These are phyloP conservation scores for Hypoxylon sp. DNA, from an alignment of 2,329 filamentous ascomycete species.

Conservation along the genomic window DNA sequence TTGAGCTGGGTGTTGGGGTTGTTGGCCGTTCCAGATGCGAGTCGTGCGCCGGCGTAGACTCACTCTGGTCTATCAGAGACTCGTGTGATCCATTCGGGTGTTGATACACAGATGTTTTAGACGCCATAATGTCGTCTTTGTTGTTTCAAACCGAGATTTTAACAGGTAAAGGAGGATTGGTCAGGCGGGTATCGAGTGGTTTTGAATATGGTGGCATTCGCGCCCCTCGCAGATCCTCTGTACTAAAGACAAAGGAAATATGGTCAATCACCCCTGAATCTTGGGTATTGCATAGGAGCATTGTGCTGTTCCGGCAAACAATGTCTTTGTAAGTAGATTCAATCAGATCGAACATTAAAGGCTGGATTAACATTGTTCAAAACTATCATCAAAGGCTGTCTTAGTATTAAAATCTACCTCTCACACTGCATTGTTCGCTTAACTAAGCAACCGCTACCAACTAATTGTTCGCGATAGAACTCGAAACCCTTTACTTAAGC, in stretches of 20 bases:
- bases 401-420: not conserved
- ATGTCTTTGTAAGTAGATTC: not conserved
- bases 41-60: constrained; percentile 44
- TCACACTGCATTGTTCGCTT: constrained; percentile 32
- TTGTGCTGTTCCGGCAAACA: not conserved
- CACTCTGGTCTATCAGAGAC: constrained; percentile 11
- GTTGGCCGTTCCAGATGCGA: constrained; percentile 9
- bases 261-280: not conserved
- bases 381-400: constrained; percentile 7
- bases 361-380: not conserved
- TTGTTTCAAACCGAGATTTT: not conserved
- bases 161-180: not conserved
- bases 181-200: not conserved
- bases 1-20: not conserved
- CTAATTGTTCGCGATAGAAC: not conserved
- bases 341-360: not conserved
- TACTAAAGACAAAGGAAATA: not conserved
- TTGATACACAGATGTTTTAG: constrained; percentile 24
- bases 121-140: constrained; percentile 20
- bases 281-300: constrained; percentile 2
- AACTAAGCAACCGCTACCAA: not conserved
- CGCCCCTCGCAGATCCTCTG: not conserved
- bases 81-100: constrained; percentile 7
- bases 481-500: not conserved
- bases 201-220: not conserved